Conservation (phyloP, 441 rosid genomes). For the Adansonia grandidieri region DNA sequence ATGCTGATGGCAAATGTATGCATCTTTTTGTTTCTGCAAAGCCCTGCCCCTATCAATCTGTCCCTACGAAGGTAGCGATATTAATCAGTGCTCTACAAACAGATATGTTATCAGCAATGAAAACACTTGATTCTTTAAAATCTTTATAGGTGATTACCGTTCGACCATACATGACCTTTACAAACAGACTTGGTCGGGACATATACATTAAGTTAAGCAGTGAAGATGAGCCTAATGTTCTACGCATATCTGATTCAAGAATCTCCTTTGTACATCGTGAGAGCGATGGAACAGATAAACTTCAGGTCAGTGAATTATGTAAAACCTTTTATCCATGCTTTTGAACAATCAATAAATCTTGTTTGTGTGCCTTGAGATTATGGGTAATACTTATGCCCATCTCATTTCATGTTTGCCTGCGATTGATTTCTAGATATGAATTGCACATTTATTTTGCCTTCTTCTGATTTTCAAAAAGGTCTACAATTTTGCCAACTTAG, state of each 20-base stretch:
- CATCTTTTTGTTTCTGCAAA: slow-evolving; percentile 85
- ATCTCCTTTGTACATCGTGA: slow-evolving; percentile 64
- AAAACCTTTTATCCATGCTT: slow-evolving; percentile 17
- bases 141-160: slow-evolving; percentile 76
- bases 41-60: slow-evolving; percentile 80
- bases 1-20: slow-evolving; percentile 77
- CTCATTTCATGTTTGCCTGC: background rate
- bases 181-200: slow-evolving; percentile 92
- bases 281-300: slow-evolving; percentile 64
- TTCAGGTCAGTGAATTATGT: slow-evolving; percentile 68
- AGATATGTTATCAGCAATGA: slow-evolving; percentile 8
- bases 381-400: background rate
- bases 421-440: slow-evolving; percentile 15
- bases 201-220: slow-evolving; percentile 69
- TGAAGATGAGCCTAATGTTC: slow-evolving; percentile 84
- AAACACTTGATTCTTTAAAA: slow-evolving; percentile 20
- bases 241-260: slow-evolving; percentile 81
- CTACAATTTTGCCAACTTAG: background rate
- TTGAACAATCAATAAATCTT: slow-evolving; percentile 13
- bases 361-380: background rate
- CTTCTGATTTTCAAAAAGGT: background rate
- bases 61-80: slow-evolving; percentile 85
- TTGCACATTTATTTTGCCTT: background rate
- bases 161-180: slow-evolving; percentile 96
- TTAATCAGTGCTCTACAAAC: slow-evolving; percentile 23